These are phyloP conservation scores for Sarcodon sp. DNA, from an alignment of 768 basidiomycete genomes.

Conservation along the genomic window DNA sequence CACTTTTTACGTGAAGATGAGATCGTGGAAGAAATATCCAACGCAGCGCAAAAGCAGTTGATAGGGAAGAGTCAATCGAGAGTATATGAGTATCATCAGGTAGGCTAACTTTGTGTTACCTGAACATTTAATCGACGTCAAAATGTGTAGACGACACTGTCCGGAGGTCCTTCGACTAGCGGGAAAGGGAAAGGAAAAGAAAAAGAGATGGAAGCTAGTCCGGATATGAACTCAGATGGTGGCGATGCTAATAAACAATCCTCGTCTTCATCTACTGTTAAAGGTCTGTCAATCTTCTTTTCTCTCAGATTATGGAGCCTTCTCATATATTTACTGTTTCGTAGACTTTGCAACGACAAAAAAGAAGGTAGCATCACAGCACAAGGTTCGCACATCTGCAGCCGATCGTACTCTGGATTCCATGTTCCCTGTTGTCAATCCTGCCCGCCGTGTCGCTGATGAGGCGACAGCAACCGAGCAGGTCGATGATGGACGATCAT, in stretches of 20 bases:
- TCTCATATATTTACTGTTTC: background rate
- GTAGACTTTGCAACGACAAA: slow-evolving; percentile 12
- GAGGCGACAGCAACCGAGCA: background rate
- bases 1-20: slow-evolving; percentile 87
- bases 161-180: slow-evolving; percentile 26
- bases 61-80: slow-evolving; percentile 47
- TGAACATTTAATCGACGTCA: background rate
- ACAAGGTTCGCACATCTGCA: slow-evolving; percentile 86
- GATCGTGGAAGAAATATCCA: slow-evolving; percentile 67
- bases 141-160: slow-evolving; percentile 39
- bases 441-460: slow-evolving; percentile 6
- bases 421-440: slow-evolving; percentile 65
- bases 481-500: background rate
- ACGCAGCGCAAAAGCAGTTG: slow-evolving; percentile 56
- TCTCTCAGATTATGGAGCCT: background rate
- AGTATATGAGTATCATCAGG: slow-evolving; percentile 54
- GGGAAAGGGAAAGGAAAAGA: slow-evolving; percentile 25
- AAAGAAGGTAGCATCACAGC: slow-evolving; percentile 58
- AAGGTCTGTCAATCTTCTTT: background rate
- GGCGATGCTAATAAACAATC: slow-evolving; percentile 13
- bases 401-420: slow-evolving; percentile 88
- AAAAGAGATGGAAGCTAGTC: slow-evolving; percentile 15
- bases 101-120: slow-evolving; percentile 10
- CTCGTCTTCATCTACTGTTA: slow-evolving; percentile 12
- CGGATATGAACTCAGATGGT: slow-evolving; percentile 17